A percentile compares a stretch with the other conserved stretches of the same genome.
phyloP scores from a whole-genome alignment of 2,329 filamentous ascomycete genomes.

The Trichoderma atrobrunneum region DNA sequence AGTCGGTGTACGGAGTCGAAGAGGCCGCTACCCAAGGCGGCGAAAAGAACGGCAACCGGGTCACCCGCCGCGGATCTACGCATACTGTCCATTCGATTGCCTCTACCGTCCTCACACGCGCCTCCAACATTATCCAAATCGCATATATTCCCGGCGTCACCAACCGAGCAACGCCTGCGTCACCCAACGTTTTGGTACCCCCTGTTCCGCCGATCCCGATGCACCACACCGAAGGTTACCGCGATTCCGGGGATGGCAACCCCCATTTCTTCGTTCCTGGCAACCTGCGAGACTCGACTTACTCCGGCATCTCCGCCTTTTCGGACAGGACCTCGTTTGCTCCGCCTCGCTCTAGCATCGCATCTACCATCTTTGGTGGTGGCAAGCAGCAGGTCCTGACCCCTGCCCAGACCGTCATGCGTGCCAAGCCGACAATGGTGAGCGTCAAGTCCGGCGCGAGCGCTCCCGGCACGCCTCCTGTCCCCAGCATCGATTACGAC shows the following conservation, averaged over 20 bases:
- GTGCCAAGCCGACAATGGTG: slow-evolving; percentile 87
- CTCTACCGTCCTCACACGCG: slow-evolving; percentile 89
- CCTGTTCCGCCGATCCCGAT: slow-evolving; percentile 89
- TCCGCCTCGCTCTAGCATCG: slow-evolving; percentile 68
- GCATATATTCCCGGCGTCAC: slow-evolving; percentile 97
- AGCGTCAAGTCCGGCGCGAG: slow-evolving; percentile 74
- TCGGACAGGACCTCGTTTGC: slow-evolving; percentile 62
- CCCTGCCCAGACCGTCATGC: slow-evolving; percentile 82
- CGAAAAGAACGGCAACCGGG: slow-evolving; percentile 46
- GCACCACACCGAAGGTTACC: slow-evolving; percentile 47
- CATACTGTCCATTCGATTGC: slow-evolving; percentile 90
- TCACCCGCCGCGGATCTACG: slow-evolving; percentile 66
- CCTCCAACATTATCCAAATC: slow-evolving; percentile 99
- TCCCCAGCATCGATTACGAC: slow-evolving; percentile 67
- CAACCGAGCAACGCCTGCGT: slow-evolving; percentile 82
- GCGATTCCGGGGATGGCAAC: slow-evolving; percentile 61
- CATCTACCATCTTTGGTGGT: slow-evolving; percentile 90
- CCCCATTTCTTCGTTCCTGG: slow-evolving; percentile 93
- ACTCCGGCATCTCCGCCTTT: slow-evolving; percentile 69
- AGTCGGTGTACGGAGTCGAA: slow-evolving; percentile 56
- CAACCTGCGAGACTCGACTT: slow-evolving; percentile 86
- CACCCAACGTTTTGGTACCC: slow-evolving; percentile 76
- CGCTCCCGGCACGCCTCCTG: slow-evolving; percentile 62
- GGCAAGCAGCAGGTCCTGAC: slow-evolving; percentile 81
- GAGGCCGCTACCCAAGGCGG: slow-evolving; percentile 42